Evolutionary conservation across 208 protist genomes (phyloP).

Genomic region (Crithidia expoeki): DNA sequence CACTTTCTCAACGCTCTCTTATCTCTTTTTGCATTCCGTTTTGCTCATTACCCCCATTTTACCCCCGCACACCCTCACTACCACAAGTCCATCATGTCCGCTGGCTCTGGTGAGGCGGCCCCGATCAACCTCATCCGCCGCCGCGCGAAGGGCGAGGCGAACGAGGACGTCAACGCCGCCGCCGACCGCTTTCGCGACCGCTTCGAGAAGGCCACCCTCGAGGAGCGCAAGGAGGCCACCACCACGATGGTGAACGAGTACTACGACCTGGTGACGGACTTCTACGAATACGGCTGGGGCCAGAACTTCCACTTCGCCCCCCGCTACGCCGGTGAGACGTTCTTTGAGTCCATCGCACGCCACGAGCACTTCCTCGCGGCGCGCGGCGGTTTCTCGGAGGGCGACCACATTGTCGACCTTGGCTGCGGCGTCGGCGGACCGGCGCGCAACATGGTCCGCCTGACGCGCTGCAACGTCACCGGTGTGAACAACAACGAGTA

Average conservation of each 20-base stretch:
- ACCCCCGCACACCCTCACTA: neutral
- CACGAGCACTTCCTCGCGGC: slow-evolving; percentile 96
- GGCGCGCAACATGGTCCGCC: slow-evolving; percentile 93
- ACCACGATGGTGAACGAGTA: slow-evolving; percentile 94
- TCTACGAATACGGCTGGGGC: slow-evolving; percentile 98
- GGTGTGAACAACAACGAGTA: slow-evolving; percentile 98
- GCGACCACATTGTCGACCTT: slow-evolving; percentile 88
- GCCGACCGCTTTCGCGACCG: slow-evolving; percentile 83
- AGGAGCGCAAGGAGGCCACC: slow-evolving; percentile 73
- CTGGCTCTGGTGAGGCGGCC: slow-evolving; percentile 49
- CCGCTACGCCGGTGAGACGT: slow-evolving; percentile 82
- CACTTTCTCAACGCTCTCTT: no score
- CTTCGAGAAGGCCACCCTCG: slow-evolving; percentile 71
- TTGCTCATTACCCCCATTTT: no score
- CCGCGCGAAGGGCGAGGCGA: slow-evolving; percentile 48
- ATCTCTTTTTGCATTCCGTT: no score
- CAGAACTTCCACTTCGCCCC: slow-evolving; percentile 96
- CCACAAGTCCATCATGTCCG: slow-evolving; percentile 48
- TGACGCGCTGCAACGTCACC: slow-evolving; percentile 93
- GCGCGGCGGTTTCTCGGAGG: slow-evolving; percentile 84
- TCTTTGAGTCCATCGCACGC: slow-evolving; percentile 92
- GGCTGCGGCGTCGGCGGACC: slow-evolving; percentile 98
- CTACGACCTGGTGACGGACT: slow-evolving; percentile 97
- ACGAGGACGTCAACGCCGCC: slow-evolving; percentile 63
- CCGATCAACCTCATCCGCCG: slow-evolving; percentile 66